Percentiles rank a stretch among this genome's conserved stretches.
Evolutionary conservation across 2,329 filamentous ascomycete genomes (phyloP).

Genomic region (Leptographium procerum): DNA sequence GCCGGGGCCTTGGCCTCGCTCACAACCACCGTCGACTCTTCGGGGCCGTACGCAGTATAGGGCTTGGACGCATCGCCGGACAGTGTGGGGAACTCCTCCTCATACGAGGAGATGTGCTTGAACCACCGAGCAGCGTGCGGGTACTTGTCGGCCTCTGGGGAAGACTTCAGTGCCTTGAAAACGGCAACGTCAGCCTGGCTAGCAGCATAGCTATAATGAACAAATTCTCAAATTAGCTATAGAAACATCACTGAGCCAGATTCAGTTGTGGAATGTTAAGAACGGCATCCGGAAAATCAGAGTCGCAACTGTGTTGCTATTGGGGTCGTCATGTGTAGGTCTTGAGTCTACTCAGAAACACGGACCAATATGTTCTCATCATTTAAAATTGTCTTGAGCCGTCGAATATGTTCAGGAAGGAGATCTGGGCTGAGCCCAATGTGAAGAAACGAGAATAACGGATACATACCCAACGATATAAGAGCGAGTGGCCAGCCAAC

Average conservation of each 20-base stretch:
- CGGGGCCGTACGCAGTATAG: slow-evolving; percentile 85
- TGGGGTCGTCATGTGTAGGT: slow-evolving; percentile 64
- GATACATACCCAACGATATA: slow-evolving; percentile 67
- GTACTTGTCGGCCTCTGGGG: slow-evolving; percentile 76
- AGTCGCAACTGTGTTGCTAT: slow-evolving; percentile 53
- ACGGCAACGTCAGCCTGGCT: slow-evolving; percentile 92
- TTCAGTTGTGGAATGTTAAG: background rate
- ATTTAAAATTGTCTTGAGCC: slow-evolving; percentile 20
- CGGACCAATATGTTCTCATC: slow-evolving; percentile 77
- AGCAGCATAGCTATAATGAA: slow-evolving; percentile 40
- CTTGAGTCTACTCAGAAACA: slow-evolving; percentile 80
- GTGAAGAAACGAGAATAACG: slow-evolving; percentile 1
- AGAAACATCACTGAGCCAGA: background rate
- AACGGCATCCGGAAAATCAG: slow-evolving; percentile 34
- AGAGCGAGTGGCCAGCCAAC: slow-evolving; percentile 55
- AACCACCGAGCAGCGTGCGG: slow-evolving; percentile 95
- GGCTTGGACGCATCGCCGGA: slow-evolving; percentile 83
- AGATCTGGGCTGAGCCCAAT: background rate
- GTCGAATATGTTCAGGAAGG: slow-evolving; percentile 29
- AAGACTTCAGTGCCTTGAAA: slow-evolving; percentile 76
- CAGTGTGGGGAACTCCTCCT: slow-evolving; percentile 84
- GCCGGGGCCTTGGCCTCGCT: slow-evolving; percentile 81
- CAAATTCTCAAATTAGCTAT: background rate
- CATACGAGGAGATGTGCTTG: slow-evolving; percentile 92
- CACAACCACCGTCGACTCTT: slow-evolving; percentile 61